A percentile compares a stretch with the other conserved stretches of the same genome.
These are phyloP conservation scores for Xylaria acuta DNA, from an alignment of 495 filamentous ascomycete species.

Conservation along the genomic window DNA sequence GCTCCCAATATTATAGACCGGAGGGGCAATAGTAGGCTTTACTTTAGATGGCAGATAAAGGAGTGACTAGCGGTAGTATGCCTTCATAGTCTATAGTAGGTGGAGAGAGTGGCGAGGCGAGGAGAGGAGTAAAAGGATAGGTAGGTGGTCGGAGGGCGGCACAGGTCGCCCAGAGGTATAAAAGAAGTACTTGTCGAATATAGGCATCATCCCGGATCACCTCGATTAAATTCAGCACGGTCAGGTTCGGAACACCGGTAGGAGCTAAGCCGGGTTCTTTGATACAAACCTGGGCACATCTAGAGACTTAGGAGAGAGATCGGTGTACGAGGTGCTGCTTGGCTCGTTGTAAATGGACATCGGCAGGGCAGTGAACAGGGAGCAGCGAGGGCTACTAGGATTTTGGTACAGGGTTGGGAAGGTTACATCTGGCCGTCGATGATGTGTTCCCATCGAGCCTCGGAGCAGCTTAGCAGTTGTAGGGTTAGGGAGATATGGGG, in stretches of 20 bases:
- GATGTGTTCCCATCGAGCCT: slow-evolving; percentile 42
- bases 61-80: slow-evolving; percentile 52
- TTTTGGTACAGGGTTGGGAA: slow-evolving; percentile 44
- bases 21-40: slow-evolving; percentile 50
- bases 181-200: slow-evolving; percentile 48
- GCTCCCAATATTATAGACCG: slow-evolving; percentile 60
- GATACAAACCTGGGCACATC: slow-evolving; percentile 57
- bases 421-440: slow-evolving; percentile 56
- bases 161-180: slow-evolving; percentile 56
- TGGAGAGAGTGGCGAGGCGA: slow-evolving; percentile 43
- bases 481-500: slow-evolving; percentile 32
- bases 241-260: slow-evolving; percentile 58
- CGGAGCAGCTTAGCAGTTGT: slow-evolving; percentile 26
- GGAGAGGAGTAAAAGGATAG: slow-evolving; percentile 39
- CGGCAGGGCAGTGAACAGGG: slow-evolving; percentile 42
- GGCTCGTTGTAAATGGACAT: slow-evolving; percentile 49
- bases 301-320: slow-evolving; percentile 49
- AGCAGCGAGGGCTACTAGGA: slow-evolving; percentile 45
- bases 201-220: slow-evolving; percentile 45
- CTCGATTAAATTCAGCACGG: slow-evolving; percentile 49
- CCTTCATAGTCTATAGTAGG: slow-evolving; percentile 44
- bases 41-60: slow-evolving; percentile 44
- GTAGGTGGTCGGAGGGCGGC: slow-evolving; percentile 48
- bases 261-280: slow-evolving; percentile 59
- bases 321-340: slow-evolving; percentile 54